phyloP scores from a whole-genome alignment of 1,284 basidiomycete species.

The Cryptococcus sp. region DNA sequence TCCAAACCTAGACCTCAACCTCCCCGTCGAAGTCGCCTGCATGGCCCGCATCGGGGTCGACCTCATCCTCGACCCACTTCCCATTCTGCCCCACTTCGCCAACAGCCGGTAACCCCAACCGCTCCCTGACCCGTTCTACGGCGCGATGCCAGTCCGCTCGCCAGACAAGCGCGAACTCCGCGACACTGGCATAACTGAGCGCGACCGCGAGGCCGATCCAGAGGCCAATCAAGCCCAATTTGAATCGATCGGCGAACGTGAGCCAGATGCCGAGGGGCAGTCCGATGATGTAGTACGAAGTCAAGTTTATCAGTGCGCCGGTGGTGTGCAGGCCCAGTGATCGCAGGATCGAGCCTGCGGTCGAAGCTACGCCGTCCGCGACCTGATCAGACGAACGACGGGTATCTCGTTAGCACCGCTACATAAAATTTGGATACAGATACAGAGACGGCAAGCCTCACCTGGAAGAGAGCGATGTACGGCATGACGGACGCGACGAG shows the following conservation, averaged over 20 bases:
- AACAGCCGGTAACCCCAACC: constrained; percentile 42
- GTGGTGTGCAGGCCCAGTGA: constrained; percentile 66
- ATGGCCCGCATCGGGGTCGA: too few species aligned
- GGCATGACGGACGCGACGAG: constrained; percentile 74
- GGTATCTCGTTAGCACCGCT: too few species aligned
- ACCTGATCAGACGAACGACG: constrained; percentile 40
- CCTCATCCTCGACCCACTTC: constrained; percentile 19
- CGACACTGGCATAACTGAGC: constrained; percentile 49
- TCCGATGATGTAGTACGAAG: constrained; percentile 56
- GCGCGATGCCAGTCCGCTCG: constrained; percentile 54
- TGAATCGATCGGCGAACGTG: constrained; percentile 47
- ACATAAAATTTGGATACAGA: constrained; percentile 24
- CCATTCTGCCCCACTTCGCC: constrained; percentile 41
- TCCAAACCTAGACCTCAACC: too few species aligned
- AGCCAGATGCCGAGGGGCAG: constrained; percentile 57
- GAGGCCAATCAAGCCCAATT: constrained; percentile 52
- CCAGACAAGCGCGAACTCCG: constrained; percentile 50
- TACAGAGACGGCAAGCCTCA: constrained; percentile 49
- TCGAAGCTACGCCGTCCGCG: constrained; percentile 66
- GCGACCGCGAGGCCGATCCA: constrained; percentile 57
- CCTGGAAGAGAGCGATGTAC: constrained; percentile 70
- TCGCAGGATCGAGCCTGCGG: constrained; percentile 73
- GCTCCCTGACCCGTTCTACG: constrained; percentile 50
- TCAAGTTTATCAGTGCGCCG: constrained; percentile 57
- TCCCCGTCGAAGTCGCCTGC: too few species aligned